Evolutionary conservation across 495 filamentous ascomycete genomes (phyloP).

Genomic region (Immersiella caudata): DNA sequence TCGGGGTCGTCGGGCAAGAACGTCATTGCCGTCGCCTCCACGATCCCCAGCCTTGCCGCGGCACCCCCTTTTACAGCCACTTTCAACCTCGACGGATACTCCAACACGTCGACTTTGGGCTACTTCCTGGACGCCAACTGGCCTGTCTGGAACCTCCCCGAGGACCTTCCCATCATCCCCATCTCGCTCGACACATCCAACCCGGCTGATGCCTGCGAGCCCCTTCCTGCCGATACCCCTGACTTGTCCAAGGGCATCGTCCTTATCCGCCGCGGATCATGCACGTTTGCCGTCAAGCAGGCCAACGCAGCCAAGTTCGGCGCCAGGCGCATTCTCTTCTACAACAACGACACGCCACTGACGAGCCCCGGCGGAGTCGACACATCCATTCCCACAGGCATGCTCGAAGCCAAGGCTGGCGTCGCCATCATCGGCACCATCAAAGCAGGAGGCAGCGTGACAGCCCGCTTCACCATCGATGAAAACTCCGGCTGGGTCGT

Average conservation of each 20-base stretch:
- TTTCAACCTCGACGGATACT: constrained; percentile 31
- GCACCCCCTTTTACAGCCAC: constrained; percentile 35
- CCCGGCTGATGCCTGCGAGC: constrained; percentile 29
- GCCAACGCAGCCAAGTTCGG: constrained; percentile 32
- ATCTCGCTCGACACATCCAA: constrained; percentile 28
- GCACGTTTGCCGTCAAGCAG: constrained; percentile 29
- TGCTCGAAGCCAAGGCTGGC: constrained; percentile 1
- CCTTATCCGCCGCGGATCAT: constrained; percentile 42
- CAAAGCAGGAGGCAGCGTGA: constrained; percentile 29
- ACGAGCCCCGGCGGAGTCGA: constrained; percentile 23
- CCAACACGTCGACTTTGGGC: constrained; percentile 30
- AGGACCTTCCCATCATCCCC: constrained; percentile 28
- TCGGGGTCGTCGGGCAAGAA: constrained; percentile 36
- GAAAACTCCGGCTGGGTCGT: constrained; percentile 22
- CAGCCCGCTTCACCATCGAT: constrained; percentile 33
- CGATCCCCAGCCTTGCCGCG: constrained; percentile 29
- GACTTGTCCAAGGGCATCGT: constrained; percentile 45
- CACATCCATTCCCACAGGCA: constrained; percentile 18
- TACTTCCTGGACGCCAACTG: constrained; percentile 29
- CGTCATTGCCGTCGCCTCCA: constrained; percentile 35
- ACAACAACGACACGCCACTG: constrained; percentile 29
- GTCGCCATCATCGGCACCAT: constrained; percentile 12
- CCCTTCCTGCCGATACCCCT: constrained; percentile 32
- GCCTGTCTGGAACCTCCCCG: constrained; percentile 23
- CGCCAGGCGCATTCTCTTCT: constrained; percentile 36